phyloP scores from a whole-genome alignment of 2,329 filamentous ascomycete species.

The Arthroderma uncinatum region DNA sequence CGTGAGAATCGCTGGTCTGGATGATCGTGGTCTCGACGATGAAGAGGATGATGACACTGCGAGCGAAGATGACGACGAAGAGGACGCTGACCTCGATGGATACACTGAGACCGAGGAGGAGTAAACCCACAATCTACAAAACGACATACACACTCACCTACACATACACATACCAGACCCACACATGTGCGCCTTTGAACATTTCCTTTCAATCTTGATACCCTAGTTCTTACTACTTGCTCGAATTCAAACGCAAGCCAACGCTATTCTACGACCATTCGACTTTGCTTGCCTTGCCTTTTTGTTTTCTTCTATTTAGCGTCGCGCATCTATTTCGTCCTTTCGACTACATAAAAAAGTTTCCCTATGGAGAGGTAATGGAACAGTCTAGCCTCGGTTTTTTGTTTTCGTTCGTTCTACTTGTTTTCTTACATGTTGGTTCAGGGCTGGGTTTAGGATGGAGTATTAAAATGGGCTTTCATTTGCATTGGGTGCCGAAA shows the following conservation, averaged over 20 bases:
- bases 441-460: not conserved
- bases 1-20: slow-evolving; percentile 51
- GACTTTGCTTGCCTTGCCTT: not conserved
- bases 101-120: slow-evolving; percentile 28
- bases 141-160: not conserved
- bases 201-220: slow-evolving; percentile 2
- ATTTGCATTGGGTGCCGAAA: not conserved
- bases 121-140: not conserved
- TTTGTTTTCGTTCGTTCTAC: not conserved
- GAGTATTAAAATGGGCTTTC: not conserved
- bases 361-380: not conserved
- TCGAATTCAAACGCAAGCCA: not conserved
- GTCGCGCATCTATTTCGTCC: not conserved
- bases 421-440: not conserved
- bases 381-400: not conserved
- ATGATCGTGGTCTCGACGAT: slow-evolving; percentile 46
- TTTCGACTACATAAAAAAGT: not conserved
- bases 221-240: not conserved
- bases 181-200: not conserved
- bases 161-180: not conserved
- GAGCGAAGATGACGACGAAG: slow-evolving; percentile 21
- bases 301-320: not conserved
- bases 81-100: slow-evolving; percentile 24
- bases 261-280: not conserved
- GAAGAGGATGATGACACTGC: slow-evolving; percentile 40